Base-by-base conservation (phyloP, 139 green algal genomes). In the Chlorella sp. region DNA sequence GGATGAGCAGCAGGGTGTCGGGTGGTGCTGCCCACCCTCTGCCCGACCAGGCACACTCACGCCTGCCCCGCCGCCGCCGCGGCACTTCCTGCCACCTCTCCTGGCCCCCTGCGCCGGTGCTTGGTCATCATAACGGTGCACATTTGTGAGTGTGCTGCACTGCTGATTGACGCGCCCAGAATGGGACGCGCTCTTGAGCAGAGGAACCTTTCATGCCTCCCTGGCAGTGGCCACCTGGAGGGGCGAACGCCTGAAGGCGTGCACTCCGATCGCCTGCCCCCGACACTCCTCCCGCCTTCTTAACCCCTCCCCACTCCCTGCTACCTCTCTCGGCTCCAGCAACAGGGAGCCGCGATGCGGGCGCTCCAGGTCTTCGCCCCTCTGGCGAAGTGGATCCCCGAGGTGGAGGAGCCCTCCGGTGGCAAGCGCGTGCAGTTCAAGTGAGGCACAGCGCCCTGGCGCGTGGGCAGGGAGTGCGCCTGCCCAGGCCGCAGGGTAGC, bases 381-480 rank as follows among this genome's bases (percentile, higher is more conserved):
- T 9, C 78, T 90, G 40, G 39, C 28, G 39, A 80, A 80, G 32
- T 88, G 66, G 28, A 53, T 88, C 24, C 84, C 84, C 32, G 84
- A 88, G 32, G 84, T 88, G 30, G 68, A 81, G 28, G 84, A 88
- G 84, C 84, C 84, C 30, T 48, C 26, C 26, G 84, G 84, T 12
- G 84, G 84, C 68, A 88, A 88, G 84, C 66, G 84, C 26, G 84
- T 88, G 84, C 84, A 88, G 68, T 88, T 88, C 84, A 88, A 76
- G 84, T 88, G 84, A 85, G 79, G n/a, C 79, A 12, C 28, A 30
- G 75, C 19, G 75, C 75, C n/a, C 12, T 34, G 75, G n/a, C 9
- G 16, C 16, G 36, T 37, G 14, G 1, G n/a, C 34, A 81, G 36
- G 75, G 64, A 26, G 21, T 28, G 64, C 21, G 22, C 21, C 64